Conservation (phyloP, 73 alveolate species). For the Paramecium pentaurelia region DNA sequence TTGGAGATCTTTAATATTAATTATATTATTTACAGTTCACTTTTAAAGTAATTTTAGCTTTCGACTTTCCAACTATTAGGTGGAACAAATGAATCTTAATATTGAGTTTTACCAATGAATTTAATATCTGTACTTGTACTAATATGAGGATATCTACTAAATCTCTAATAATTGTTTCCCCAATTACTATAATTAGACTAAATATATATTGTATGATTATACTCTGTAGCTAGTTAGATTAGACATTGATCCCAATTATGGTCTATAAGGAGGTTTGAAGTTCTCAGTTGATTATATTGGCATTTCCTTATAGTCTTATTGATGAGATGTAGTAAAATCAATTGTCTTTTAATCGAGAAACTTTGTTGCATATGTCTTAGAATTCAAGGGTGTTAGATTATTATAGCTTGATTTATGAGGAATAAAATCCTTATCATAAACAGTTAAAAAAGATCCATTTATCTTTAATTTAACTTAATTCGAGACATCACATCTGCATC, state of each 20-base stretch:
- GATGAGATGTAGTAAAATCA: background rate
- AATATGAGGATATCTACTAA: slow-evolving; percentile 10
- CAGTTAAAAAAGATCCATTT: slow-evolving; percentile 23
- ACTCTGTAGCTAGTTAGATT: slow-evolving; percentile 31
- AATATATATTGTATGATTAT: background rate
- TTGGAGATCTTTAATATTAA: background rate
- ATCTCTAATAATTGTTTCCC: slow-evolving; percentile 16
- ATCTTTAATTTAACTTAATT: slow-evolving; percentile 18
- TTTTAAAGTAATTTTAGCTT: background rate
- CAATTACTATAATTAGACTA: slow-evolving; percentile 36
- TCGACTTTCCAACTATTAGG: background rate
- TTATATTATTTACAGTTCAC: background rate
- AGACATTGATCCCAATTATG: slow-evolving; percentile 9
- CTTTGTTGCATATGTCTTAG: background rate
- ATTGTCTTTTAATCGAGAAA: slow-evolving; percentile 34
- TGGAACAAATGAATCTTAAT: slow-evolving; percentile 2
- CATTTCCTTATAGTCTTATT: slow-evolving; percentile 21
- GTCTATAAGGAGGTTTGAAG: slow-evolving; percentile 28
- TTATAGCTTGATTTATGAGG: slow-evolving; percentile 16
- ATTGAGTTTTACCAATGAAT: background rate
- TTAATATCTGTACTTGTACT: slow-evolving; percentile 32
- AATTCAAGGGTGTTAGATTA: background rate
- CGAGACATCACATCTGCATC: slow-evolving; percentile 44
- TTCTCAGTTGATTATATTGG: background rate
- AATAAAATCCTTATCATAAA: slow-evolving; percentile 25